Base-by-base conservation (phyloP, 305 asterid genomes). In the Solanum chacoense region DNA sequence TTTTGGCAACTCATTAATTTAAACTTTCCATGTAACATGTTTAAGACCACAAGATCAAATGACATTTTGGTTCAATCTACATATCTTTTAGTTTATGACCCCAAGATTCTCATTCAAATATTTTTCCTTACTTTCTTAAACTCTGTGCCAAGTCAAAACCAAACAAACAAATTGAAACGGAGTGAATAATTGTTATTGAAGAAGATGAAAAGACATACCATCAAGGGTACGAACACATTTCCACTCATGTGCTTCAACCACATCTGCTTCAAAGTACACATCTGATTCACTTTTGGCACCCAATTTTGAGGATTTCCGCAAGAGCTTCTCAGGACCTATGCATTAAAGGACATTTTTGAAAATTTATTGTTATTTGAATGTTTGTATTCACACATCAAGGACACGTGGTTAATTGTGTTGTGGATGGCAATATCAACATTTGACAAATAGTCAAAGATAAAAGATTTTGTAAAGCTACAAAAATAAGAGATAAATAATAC, bases 221-320 rank as follows among this genome's bases (percentile, higher is more conserved):
- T 94, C 95, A 88, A 93, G 85, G 32, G 98, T 96, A 85, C 98
- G 98, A 78, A 98, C 94, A 87, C 99, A 98, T 93, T 93, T 96
- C 99, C 99, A 98, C 90, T 95, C 95, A 93, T 95, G 96, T 86
- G 93, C 98, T 90, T 98, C 98, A 81, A 96, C 90, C 77, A 89
- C 96, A 93, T 98, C 96, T 88, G 95, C 95, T 86, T 95, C 98
- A 89, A 89, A 93, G 92, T 86, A 93, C 79, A 92, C 90, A 83
- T 93, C 93, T 85, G 92, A 79, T 89, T 88, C 90, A 89, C 89
- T 90, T 88, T 88, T 90, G 83, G 89, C 89, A 87, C 92, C 94
- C 88, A 95, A 31, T 90, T 83, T 76, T 88, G 99, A 96, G 81
- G 98, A 91, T 89, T 91, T 95, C 90, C 95, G 97, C 92, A 95